A percentile compares a stretch with the other conserved stretches of the same genome.
Evolutionary conservation across 306 rosid species (phyloP).

Genomic region (Citrullus colocynthis): DNA sequence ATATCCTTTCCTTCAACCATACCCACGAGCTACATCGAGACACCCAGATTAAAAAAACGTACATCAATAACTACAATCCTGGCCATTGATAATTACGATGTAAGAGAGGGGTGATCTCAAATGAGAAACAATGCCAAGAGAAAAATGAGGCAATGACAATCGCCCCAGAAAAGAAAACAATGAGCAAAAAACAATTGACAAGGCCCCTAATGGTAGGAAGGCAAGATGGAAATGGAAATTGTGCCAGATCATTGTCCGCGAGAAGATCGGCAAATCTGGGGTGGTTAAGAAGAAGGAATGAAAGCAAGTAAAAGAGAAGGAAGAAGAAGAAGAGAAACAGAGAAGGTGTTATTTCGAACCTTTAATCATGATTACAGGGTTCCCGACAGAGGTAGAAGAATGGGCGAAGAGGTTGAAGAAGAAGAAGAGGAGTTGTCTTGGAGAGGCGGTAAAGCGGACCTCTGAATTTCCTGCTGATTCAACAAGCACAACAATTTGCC

Average conservation of each 20-base stretch:
- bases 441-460: conserved; percentile 40
- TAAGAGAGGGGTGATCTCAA: not conserved
- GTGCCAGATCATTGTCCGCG: not conserved
- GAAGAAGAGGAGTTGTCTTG: conserved; percentile 41
- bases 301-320: not conserved
- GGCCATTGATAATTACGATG: not conserved
- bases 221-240: not conserved
- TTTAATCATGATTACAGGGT: conserved; percentile 47
- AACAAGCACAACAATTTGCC: not conserved
- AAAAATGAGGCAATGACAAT: not conserved
- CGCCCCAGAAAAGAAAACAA: not conserved
- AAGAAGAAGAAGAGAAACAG: not conserved
- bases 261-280: not conserved
- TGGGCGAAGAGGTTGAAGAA: conserved; percentile 12
- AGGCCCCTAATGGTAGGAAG: not conserved
- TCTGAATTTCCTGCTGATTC: conserved; percentile 7
- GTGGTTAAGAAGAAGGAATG: not conserved
- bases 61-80: not conserved
- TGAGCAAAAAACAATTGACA: not conserved
- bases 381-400: conserved; percentile 17
- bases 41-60: not conserved
- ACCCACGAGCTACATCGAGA: not conserved
- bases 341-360: conserved; percentile 26
- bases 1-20: not conserved
- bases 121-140: not conserved